phyloP scores from a whole-genome alignment of 768 basidiomycete species.

The Termitomyces sp. region DNA sequence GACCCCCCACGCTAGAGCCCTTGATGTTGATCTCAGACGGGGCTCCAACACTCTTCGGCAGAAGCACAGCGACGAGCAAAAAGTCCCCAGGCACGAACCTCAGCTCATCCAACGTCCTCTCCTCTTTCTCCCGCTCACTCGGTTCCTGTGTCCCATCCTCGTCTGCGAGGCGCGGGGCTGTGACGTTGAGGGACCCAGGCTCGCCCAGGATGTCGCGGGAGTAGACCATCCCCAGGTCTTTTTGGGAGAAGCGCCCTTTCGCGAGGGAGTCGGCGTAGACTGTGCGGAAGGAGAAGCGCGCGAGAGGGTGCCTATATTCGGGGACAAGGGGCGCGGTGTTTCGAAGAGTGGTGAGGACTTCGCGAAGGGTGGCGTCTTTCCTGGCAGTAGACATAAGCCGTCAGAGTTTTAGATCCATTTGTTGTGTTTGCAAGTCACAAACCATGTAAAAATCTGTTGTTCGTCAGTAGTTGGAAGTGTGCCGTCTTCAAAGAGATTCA shows the following conservation, averaged over 20 bases:
- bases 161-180: slow-evolving; percentile 57
- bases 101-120: slow-evolving; percentile 73
- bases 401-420: background rate
- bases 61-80: slow-evolving; percentile 64
- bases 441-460: slow-evolving; percentile 82
- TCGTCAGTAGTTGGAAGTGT: slow-evolving; percentile 74
- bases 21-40: slow-evolving; percentile 51
- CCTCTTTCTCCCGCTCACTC: slow-evolving; percentile 48
- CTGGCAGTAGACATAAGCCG: slow-evolving; percentile 28
- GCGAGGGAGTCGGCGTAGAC: slow-evolving; percentile 71
- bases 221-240: slow-evolving; percentile 78
- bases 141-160: slow-evolving; percentile 28
- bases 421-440: slow-evolving; percentile 8
- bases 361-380: slow-evolving; percentile 79
- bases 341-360: slow-evolving; percentile 74
- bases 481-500: slow-evolving; percentile 72
- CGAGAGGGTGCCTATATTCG: slow-evolving; percentile 78
- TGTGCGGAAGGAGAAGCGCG: slow-evolving; percentile 75
- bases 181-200: slow-evolving; percentile 52
- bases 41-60: slow-evolving; percentile 60
- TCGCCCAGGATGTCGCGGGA: slow-evolving; percentile 83
- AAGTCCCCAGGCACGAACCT: slow-evolving; percentile 80
- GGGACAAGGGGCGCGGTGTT: slow-evolving; percentile 58
- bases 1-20: slow-evolving; percentile 25
- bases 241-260: slow-evolving; percentile 66